Conservation (phyloP, 164 flowering plant genomes). For the Umbilicus rupestris region DNA sequence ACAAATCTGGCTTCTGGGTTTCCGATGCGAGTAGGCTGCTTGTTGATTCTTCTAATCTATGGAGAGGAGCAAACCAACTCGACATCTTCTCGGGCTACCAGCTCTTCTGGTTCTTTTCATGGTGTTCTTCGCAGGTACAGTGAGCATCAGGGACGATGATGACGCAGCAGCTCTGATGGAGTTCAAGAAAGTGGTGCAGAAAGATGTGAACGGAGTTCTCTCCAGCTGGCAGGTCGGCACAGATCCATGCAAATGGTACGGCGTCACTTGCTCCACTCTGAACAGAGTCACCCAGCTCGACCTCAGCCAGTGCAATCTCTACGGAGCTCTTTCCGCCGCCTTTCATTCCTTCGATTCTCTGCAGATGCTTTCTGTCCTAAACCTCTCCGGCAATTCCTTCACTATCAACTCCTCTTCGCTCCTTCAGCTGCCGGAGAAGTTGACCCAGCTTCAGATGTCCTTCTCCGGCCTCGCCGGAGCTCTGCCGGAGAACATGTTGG, state of each 20-base stretch:
- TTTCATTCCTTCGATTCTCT: slow-evolving; percentile 46
- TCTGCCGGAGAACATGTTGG: slow-evolving; percentile 39
- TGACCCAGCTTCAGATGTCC: slow-evolving; percentile 55
- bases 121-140: background rate
- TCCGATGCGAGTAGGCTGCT: background rate
- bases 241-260: slow-evolving; percentile 59
- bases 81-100: background rate
- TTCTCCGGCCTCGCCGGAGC: slow-evolving; percentile 38
- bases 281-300: slow-evolving; percentile 51
- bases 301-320: slow-evolving; percentile 40
- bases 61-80: background rate
- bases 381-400: slow-evolving; percentile 48
- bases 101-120: background rate
- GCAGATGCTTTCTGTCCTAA: slow-evolving; percentile 40
- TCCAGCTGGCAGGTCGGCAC: slow-evolving; percentile 39
- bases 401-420: slow-evolving; percentile 46
- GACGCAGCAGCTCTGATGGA: slow-evolving; percentile 52
- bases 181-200: slow-evolving; percentile 52
- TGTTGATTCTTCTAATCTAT: background rate
- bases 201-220: slow-evolving; percentile 53
- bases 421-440: slow-evolving; percentile 42
- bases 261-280: slow-evolving; percentile 43
- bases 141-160: slow-evolving; percentile 24
- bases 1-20: too few relatives aligned
- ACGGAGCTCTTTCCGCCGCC: slow-evolving; percentile 26